Percentiles rank a stretch among this genome's conserved stretches.
These are phyloP conservation scores for Clausena lansium DNA, from an alignment of 345 rosid genomes.

Conservation along the genomic window DNA sequence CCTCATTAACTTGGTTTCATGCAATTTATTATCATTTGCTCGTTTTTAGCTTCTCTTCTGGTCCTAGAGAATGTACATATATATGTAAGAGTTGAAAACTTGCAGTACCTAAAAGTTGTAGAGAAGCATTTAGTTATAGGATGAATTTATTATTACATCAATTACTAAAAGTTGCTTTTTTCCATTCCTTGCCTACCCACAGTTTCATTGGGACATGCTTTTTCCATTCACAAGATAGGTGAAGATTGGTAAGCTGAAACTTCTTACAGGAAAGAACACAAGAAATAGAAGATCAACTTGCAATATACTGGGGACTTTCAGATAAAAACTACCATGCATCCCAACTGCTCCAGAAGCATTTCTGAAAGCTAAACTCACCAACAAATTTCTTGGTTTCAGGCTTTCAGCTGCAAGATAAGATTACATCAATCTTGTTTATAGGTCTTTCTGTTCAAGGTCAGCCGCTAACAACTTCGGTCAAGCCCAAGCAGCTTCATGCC, in stretches of 20 bases:
- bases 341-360: background rate
- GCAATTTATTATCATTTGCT: background rate
- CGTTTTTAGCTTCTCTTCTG: background rate
- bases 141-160: background rate
- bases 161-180: background rate
- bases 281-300: background rate
- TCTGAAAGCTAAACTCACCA: background rate
- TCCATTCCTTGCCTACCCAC: background rate
- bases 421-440: conserved; percentile 4
- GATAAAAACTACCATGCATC: background rate
- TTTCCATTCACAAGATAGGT: background rate
- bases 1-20: background rate
- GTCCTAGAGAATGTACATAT: background rate
- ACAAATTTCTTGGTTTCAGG: background rate
- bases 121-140: background rate
- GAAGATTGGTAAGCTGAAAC: background rate
- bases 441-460: background rate
- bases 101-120: background rate
- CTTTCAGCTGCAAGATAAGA: background rate
- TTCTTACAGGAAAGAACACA: background rate
- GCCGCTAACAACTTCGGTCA: background rate
- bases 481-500: conserved; percentile 3
- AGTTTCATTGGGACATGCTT: background rate
- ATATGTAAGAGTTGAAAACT: background rate
- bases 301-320: background rate